Evolutionary conservation across 768 basidiomycete genomes (phyloP), one percentile per base, ranked within the genome.

Genomic region (Serendipita indica): DNA sequence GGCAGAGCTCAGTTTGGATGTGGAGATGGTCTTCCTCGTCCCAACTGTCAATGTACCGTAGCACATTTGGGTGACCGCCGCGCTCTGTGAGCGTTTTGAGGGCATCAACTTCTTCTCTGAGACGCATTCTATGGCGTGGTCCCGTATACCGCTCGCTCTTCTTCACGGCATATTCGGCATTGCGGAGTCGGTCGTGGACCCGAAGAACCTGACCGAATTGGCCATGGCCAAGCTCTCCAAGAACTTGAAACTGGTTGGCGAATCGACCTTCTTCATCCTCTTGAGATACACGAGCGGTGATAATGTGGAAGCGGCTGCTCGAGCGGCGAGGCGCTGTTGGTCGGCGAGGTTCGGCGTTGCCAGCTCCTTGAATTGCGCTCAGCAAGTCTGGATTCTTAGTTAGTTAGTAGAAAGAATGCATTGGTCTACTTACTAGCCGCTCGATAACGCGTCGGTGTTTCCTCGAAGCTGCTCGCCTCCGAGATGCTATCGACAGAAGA

Each of bases 1-100:
- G 86, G 72, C 96, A 98, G 33, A 99, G 78, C 68, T 94, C 91
- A 2, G 96, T 98, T 64, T 84, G 88, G 65, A 99, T 97, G 71
- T 79, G 97, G 25, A 98, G 73, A 52, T 80, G 77, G 56, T 88
- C 83, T 57, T 84, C 80, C 68, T 96, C 84, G 71, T 99, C 96
- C 96, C 96, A 98, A 62, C 89, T 92, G 71, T 96, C 90, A 61
- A 91, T 75, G 66, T 92, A 94, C 16, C 78, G 78, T 33, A 99
- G 77, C 14, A 97, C 83, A 69, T 96, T 91, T 0, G 86, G 79
- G 70, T 90, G 86, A 22, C 64, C 25, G 67, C 72, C 60, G 71
- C 70, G n/a, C 68, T 69, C 57, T 58, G 70, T 71, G 3, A 98
- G 80, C 67, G 87, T 84, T 61, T 85, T 82, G 37, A 98, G 77